Base-by-base conservation (phyloP, 768 basidiomycete species). In the Lactifluus piperatus region DNA sequence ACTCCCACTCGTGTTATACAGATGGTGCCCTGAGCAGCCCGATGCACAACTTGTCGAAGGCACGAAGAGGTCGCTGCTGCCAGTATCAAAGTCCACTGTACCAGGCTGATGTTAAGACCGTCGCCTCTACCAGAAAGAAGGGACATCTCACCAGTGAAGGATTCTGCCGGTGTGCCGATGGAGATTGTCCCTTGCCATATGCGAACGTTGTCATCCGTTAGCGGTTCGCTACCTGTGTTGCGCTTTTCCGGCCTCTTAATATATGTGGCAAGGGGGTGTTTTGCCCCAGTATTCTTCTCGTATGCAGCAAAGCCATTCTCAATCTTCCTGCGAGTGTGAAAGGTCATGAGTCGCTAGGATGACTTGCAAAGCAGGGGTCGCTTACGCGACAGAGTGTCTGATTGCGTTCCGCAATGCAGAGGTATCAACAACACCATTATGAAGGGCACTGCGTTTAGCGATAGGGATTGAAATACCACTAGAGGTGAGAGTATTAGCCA, bases 61-160 rank as follows among this genome's bases (percentile, higher is more conserved):
- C 30, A 79, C 63, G 67, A 71, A 67, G 51, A 76, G 56, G 59
- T 75, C 66, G 55, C 65, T 60, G 39, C 64, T 65, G 5, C 68
- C 69, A 2, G 67, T 77, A 64, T 78, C 77, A 48, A 78, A 75
- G 59, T 76, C 72, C 55, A 77, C 68, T 54, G 37, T 43, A 30
- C 41, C 14, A 26, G n/a, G n/a, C 5, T n/a, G 27, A 20, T 3
- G 24, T 13, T n/a, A 18, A 32, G 10, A 47, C 14, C 1, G 18
- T 10, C 6, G 18, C 7, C 29, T 41, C n/a, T 8, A 32, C 1
- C 29, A 32, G 30, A n/a, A 16, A 6, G 16, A 32, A 18, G 1
- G 3, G 7, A 48, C 18, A 24, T n/a, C 24, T 10, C 8, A 46
- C 63, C 58, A 29, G 58, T 65, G 57, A 57, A 60, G 9, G 27